These are phyloP conservation scores for Amanita inopinata DNA, from an alignment of 768 basidiomycete species.

Conservation along the genomic window DNA sequence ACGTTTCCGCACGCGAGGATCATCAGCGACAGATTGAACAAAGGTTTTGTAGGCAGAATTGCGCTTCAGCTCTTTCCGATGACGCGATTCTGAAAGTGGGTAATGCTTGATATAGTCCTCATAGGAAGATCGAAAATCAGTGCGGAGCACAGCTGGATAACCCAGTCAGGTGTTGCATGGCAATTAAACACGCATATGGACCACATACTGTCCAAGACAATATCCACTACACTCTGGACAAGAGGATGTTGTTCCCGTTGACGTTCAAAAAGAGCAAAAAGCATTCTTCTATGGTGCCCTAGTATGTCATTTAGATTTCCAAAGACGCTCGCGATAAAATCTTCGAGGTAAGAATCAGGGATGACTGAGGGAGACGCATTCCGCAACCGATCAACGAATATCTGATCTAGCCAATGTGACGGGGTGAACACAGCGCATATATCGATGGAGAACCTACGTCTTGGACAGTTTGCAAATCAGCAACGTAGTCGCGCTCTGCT, in stretches of 20 bases:
- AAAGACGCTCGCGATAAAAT: conserved; percentile 77
- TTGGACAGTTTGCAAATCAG: conserved; percentile 63
- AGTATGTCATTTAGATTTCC: conserved; percentile 68
- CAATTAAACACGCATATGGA: not conserved
- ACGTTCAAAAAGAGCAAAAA: conserved; percentile 64
- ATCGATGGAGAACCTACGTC: conserved; percentile 41
- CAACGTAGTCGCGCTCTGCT: conserved; percentile 81
- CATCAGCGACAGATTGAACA: conserved; percentile 47
- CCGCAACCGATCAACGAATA: conserved; percentile 63
- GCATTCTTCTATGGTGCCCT: conserved; percentile 55
- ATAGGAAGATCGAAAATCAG: conserved; percentile 54
- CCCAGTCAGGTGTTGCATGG: conserved; percentile 16
- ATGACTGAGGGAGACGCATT: conserved; percentile 59
- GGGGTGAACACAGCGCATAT: conserved; percentile 2
- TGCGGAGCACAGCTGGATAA: conserved; percentile 30
- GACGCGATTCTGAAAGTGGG: conserved; percentile 74
- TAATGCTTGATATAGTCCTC: conserved; percentile 85
- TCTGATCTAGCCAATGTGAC: conserved; percentile 26
- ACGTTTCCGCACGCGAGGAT: conserved; percentile 62
- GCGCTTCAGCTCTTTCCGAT: conserved; percentile 63
- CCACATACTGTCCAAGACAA: conserved; percentile 67
- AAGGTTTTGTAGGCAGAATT: conserved; percentile 64
- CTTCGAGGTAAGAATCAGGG: conserved; percentile 37
- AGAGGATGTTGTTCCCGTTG: conserved; percentile 83
- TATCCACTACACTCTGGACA: conserved; percentile 74